Base-by-base conservation (phyloP, 75 land plant species). In the Cupressus sempervirens region DNA sequence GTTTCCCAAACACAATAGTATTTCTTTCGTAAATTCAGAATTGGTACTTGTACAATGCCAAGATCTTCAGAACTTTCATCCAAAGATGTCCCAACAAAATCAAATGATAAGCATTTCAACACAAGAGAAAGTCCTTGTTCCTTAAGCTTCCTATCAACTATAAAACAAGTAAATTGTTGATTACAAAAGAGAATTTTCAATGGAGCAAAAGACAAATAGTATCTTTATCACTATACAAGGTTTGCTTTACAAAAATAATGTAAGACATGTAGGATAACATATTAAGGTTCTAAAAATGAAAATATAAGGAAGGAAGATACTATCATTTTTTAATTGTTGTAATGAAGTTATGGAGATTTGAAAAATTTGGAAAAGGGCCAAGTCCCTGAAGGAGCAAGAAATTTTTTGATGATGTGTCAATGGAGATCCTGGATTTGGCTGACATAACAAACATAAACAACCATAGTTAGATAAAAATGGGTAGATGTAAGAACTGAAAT, bases 51-150 rank as follows among this genome's bases (percentile, higher is more conserved):
- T 75, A 95, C 89, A 32, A 97, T 95, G 32, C 98, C 99, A 87
- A 97, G 93, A 76, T 97, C 99, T 85, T 97, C 99, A 29, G 96
- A 95, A 85, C 99, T 97, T 88, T 97, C 99, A 90, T 97, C 99
- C 34, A 95, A 84, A 14, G 97, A 94, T 74, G 97, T 93, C 53
- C 99, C 99, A 82, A 94, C 91, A 94, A 97, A 97, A 80, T 97
- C 99, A 89, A 91, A 97, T 12, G 97, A 95, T 83, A 97, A 85
- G 75, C 99, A 97, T 76, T 89, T 92, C 75, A 97, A 88, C 32
- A 94, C 86, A 45, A 97, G 92, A 74, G 93, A 91, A 82, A 97
- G 88, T 12, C 97, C 91, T 65, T 93, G 88, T 45, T 94, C 94
- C 72, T 93, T 93, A 62, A 95, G 86, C 72, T 83, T 89, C 70